Conservation (phyloP, 805 yeast genomes). For the Yamadazyma laniorum region DNA sequence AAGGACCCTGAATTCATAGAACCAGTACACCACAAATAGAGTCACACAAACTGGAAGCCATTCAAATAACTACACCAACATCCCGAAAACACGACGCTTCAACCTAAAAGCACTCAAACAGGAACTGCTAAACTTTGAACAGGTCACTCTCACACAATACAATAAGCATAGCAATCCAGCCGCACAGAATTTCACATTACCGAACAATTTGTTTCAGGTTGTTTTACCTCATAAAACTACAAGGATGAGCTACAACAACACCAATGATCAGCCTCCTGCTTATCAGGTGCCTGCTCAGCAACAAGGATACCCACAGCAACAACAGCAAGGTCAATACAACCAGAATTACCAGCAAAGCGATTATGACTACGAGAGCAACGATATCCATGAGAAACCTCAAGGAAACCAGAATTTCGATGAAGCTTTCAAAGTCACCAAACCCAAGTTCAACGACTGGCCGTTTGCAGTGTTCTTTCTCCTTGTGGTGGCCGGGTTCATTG, state of each 20-base stretch:
- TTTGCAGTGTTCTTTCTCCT: conserved; percentile 53
- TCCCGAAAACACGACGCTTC: no score
- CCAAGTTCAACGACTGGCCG: conserved; percentile 69
- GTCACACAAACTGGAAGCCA: no score
- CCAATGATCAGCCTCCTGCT: conserved; percentile 8
- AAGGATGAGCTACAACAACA: conserved; percentile 12
- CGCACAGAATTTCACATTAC: conserved; percentile 11
- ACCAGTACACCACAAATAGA: no score
- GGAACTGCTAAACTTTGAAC: no score
- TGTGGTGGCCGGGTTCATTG: conserved; percentile 62
- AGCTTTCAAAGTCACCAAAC: conserved; percentile 61
- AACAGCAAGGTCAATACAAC: conserved; percentile 3
- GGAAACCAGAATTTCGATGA: conserved; percentile 53
- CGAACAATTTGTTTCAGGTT: neutral
- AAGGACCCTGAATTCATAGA: no score
- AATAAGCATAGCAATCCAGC: conserved; percentile 8
- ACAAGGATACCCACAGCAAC: conserved; percentile 15
- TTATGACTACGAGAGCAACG: conserved; percentile 30
- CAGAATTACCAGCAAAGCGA: conserved; percentile 11
- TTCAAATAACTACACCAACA: no score
- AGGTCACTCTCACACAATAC: no score
- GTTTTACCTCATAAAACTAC: neutral
- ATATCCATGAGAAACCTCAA: conserved; percentile 31
- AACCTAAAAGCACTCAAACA: no score
- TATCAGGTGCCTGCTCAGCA: conserved; percentile 16